Evolutionary conservation across 2,329 filamentous ascomycete species (phyloP).

Genomic region (Pyricularia sp.): DNA sequence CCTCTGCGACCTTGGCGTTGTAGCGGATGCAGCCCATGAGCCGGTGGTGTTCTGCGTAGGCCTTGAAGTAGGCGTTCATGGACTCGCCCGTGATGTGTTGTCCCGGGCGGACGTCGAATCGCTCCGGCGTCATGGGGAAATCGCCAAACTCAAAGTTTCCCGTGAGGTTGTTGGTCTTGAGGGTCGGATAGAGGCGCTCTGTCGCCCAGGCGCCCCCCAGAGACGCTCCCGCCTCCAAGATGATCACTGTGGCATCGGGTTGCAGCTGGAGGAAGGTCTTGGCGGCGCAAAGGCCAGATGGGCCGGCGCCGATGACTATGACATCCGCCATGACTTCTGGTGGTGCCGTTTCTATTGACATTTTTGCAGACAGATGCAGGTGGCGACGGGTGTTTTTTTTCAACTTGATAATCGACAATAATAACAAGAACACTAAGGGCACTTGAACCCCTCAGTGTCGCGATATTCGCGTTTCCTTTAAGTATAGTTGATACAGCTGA

Average conservation of each 20-base stretch:
- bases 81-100: slow-evolving; percentile 50
- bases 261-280: slow-evolving; percentile 37
- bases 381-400: not conserved
- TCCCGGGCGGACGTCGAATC: slow-evolving; percentile 32
- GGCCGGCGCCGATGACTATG: slow-evolving; percentile 19
- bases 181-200: slow-evolving; percentile 29
- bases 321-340: slow-evolving; percentile 14
- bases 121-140: slow-evolving; percentile 16
- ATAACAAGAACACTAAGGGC: not conserved
- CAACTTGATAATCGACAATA: not conserved
- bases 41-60: slow-evolving; percentile 43
- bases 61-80: slow-evolving; percentile 46
- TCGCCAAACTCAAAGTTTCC: slow-evolving; percentile 29
- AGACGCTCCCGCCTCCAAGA: slow-evolving; percentile 30
- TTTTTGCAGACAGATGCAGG: not conserved
- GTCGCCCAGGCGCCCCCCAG: slow-evolving; percentile 32
- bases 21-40: slow-evolving; percentile 38
- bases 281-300: slow-evolving; percentile 31
- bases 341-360: not conserved
- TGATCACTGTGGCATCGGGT: slow-evolving; percentile 23
- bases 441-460: not conserved
- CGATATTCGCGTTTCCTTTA: not conserved
- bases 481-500: not conserved
- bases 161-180: slow-evolving; percentile 31
- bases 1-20: slow-evolving; percentile 37